A percentile compares a stretch with the other conserved stretches of the same genome.
Evolutionary conservation across 441 rosid species (phyloP).

Genomic region (Geranium incanum): DNA sequence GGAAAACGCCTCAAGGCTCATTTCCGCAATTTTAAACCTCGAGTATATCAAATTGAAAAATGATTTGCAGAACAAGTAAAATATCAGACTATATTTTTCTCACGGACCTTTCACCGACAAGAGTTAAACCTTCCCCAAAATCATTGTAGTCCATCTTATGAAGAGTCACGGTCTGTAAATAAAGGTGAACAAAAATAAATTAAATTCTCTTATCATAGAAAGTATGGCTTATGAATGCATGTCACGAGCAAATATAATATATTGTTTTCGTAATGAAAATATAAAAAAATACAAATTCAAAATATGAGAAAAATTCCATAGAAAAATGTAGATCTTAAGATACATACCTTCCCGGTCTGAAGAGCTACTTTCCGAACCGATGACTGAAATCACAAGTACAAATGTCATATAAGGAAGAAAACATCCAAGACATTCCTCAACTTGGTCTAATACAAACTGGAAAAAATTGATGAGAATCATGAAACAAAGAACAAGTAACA

Average conservation of each 20-base stretch:
- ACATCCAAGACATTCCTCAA: not conserved
- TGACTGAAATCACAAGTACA: constrained; percentile 44
- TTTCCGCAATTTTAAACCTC: too few relatives aligned
- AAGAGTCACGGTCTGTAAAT: constrained; percentile 50
- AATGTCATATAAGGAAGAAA: constrained; percentile 10
- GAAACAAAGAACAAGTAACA: not conserved
- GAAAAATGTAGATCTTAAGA: constrained; percentile 9
- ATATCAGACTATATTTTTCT: constrained; percentile 4
- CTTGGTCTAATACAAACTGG: not conserved
- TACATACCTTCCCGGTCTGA: constrained; percentile 65
- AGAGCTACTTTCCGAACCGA: constrained; percentile 77
- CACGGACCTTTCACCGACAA: constrained; percentile 65
- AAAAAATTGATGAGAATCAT: not conserved
- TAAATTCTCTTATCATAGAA: constrained; percentile 1
- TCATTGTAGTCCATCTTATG: constrained; percentile 45
- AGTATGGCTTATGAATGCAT: not conserved
- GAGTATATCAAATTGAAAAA: not conserved
- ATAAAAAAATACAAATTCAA: not conserved
- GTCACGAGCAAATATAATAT: constrained; percentile 8
- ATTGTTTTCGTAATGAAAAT: not conserved
- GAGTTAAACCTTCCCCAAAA: constrained; percentile 96
- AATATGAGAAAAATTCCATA: not conserved
- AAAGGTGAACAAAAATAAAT: not conserved
- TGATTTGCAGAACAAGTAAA: constrained; percentile 13
- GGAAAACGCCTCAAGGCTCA: too few relatives aligned